phyloP scores from a whole-genome alignment of 2,329 filamentous ascomycete genomes.

The Fusarium ambrosium region DNA sequence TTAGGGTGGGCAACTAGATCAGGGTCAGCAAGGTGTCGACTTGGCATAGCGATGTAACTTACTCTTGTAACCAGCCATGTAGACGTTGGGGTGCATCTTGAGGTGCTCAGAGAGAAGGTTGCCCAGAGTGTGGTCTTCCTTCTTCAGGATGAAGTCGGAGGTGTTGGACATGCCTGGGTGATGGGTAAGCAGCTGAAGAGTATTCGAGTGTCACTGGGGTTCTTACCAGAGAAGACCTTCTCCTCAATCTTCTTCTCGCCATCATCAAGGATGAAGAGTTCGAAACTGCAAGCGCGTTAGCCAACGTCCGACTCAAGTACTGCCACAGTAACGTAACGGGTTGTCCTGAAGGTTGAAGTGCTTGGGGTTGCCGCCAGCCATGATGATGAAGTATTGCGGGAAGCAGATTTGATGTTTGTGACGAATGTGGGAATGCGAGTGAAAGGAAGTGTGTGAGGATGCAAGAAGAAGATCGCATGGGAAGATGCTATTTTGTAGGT shows the following conservation, averaged over 20 bases:
- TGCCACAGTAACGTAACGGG: constrained; percentile 48
- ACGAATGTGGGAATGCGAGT: background rate
- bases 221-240: constrained; percentile 88
- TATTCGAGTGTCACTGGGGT: background rate
- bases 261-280: constrained; percentile 88
- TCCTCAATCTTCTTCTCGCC: constrained; percentile 95
- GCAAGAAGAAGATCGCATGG: background rate
- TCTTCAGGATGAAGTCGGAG: constrained; percentile 95
- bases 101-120: constrained; percentile 91
- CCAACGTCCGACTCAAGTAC: background rate
- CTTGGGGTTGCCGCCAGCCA: constrained; percentile 55
- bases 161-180: constrained; percentile 84
- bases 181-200: constrained; percentile 8
- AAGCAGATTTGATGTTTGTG: background rate
- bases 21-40: constrained; percentile 14
- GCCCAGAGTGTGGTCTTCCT: constrained; percentile 96
- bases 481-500: background rate
- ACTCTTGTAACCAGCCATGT: constrained; percentile 95
- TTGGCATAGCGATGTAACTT: constrained; percentile 45
- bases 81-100: constrained; percentile 84
- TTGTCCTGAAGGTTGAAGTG: constrained; percentile 56
- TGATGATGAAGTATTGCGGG: constrained; percentile 32
- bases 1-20: constrained; percentile 68
- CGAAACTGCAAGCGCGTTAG: constrained; percentile 74
- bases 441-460: background rate